Base-by-base conservation (phyloP, 148 eudicot species). In the Vaccinium corymbosum region DNA sequence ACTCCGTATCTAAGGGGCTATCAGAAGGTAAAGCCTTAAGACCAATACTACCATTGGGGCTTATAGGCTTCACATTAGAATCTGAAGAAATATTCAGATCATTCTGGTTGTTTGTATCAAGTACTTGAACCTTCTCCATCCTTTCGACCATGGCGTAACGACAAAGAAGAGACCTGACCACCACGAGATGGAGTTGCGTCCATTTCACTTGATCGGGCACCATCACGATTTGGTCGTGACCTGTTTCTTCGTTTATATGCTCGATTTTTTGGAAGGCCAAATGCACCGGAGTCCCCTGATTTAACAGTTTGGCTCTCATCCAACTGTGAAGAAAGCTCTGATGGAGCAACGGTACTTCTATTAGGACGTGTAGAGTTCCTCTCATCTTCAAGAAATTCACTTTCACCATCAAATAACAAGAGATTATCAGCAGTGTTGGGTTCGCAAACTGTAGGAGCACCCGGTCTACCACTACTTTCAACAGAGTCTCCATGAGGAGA, bases 381-480 rank as follows among this genome's bases (percentile, higher is more conserved):
- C 85, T 86, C 91, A 86, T 84, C 90, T 81, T 92, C 94, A 91
- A 78, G 84, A 59, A 88, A 85, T 81, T 93, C 92, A 88, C 89
- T 90, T 73, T 94, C 96, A 84, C 93, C 98, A 85, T 95, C 95
- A 88, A 97, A 92, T 79, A 91, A 80, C 90, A 90, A 73, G 57
- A 91, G 91, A 86, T 95, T 97, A 90, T 97, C 99, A 82, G 99
- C 99, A 91, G 92, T 91, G 84, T 93, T 92, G n/a, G 97, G 98
- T 82, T 97, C 99, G 90, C 91, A 85, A 70, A 84, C 87, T 52
- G 87, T 80, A 88, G 90, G 87, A 76, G 86, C 88, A 77, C 92
- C 97, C 79, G 87, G 91, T 89, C 98, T 87, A 72, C 98, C 99
- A 90, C 98, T 95, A 88, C 99, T 97, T 88, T 94, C 98, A 75